Conservation (phyloP, 192 early-diverging fungal species). For the Backusella morwellensis region DNA sequence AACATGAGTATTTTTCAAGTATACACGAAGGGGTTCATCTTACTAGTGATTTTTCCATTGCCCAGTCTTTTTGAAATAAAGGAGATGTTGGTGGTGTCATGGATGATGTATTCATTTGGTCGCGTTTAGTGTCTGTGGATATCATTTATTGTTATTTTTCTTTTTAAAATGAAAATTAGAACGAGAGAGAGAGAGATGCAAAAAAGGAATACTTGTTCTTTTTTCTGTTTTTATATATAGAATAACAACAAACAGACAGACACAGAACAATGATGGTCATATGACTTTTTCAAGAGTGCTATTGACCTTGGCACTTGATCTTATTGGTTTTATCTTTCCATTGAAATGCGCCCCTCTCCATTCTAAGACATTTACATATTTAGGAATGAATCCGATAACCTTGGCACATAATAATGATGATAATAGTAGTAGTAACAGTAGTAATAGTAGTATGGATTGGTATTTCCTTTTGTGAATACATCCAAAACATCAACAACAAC, state of each 20-base stretch:
- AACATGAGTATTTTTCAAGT: neutral
- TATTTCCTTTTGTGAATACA: neutral
- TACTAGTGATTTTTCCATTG: constrained; percentile 17
- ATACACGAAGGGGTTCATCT: neutral
- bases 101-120: neutral
- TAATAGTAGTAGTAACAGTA: too few relatives aligned
- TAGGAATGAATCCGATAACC: neutral
- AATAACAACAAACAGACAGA: neutral
- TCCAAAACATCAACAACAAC: neutral
- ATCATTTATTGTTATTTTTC: neutral
- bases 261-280: neutral
- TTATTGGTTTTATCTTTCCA: neutral
- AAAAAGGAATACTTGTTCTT: neutral
- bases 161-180: neutral
- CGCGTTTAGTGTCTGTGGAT: neutral
- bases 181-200: neutral
- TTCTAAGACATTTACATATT: neutral
- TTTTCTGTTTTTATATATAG: neutral
- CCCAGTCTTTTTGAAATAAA: constrained; percentile 16
- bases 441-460: neutral
- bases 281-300: neutral
- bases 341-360: neutral
- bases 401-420: neutral
- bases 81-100: neutral
- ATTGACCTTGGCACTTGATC: neutral